Percentiles rank a stretch among this genome's conserved stretches.
phyloP scores from a whole-genome alignment of 108 stramenopile species.

The Nitzschia sp. region DNA sequence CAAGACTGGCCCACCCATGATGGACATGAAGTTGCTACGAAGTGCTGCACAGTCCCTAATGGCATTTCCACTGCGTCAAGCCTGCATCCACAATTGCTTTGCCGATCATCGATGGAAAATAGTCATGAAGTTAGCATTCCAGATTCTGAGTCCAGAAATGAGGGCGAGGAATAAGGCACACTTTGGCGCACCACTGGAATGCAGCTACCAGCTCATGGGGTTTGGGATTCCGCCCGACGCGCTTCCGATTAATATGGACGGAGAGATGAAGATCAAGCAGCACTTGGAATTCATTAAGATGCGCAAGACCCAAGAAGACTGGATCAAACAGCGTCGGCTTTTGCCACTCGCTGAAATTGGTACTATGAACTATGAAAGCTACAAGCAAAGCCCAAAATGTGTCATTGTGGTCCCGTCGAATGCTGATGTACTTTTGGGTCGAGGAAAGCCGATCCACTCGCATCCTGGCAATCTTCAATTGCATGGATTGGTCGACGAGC shows the following conservation, averaged over 20 bases:
- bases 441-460: slow-evolving; percentile 77
- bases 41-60: not conserved
- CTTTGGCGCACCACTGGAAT: slow-evolving; percentile 25
- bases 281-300: not conserved
- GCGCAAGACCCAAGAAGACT: not conserved
- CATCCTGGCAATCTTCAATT: slow-evolving; percentile 70
- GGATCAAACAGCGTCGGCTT: not conserved
- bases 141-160: not conserved
- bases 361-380: too few species aligned
- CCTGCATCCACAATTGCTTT: not conserved
- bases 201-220: slow-evolving; percentile 16
- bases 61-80: not conserved
- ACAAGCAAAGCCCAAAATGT: too few species aligned
- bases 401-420: not conserved
- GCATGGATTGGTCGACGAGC: slow-evolving; percentile 58
- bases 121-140: not conserved
- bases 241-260: not conserved
- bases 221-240: slow-evolving; percentile 17
- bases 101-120: not conserved
- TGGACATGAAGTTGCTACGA: not conserved
- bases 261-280: not conserved
- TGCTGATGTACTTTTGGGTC: slow-evolving; percentile 61
- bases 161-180: slow-evolving; percentile 9
- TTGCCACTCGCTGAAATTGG: too few species aligned
- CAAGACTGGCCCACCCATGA: too few species aligned